phyloP scores from a whole-genome alignment of 192 early-diverging fungal species.

The Diversispora epigaea region DNA sequence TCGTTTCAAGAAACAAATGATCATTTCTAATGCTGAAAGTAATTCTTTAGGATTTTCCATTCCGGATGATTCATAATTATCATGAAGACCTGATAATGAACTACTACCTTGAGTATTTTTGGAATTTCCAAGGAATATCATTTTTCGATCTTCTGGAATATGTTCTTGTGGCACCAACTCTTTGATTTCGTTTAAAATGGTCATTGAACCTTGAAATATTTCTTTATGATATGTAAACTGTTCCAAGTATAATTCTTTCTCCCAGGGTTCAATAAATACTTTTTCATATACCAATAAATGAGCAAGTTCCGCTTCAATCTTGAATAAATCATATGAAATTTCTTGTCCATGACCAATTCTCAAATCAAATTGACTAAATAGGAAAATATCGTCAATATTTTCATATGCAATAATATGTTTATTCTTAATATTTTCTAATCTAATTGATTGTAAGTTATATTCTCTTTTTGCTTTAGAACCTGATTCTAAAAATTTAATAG shows the following conservation, averaged over 20 bases:
- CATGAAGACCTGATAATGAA: background rate
- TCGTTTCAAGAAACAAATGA: conserved; percentile 28
- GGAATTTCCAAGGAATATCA: background rate
- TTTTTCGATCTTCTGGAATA: background rate
- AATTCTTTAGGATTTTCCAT: background rate
- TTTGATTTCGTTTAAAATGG: conserved; percentile 20
- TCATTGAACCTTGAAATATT: conserved; percentile 9
- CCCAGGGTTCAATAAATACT: background rate
- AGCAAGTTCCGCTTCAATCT: conserved; percentile 23
- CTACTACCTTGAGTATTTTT: background rate
- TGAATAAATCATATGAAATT: conserved; percentile 22
- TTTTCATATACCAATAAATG: conserved; percentile 7
- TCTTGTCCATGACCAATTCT: background rate
- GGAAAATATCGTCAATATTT: conserved; percentile 4
- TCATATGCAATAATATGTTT: conserved; percentile 25
- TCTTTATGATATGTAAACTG: conserved; percentile 20
- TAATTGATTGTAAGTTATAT: conserved; percentile 10
- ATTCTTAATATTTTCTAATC: background rate
- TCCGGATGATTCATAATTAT: background rate
- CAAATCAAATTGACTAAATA: conserved; percentile 17
- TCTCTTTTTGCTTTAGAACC: background rate
- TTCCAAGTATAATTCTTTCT: background rate
- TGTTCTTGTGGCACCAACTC: conserved; percentile 13
- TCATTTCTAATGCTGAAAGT: conserved; percentile 17
- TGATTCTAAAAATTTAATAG: background rate